Evolutionary conservation across 2,329 filamentous ascomycete genomes (phyloP).

Genomic region (Chalaropsis ovoidea): DNA sequence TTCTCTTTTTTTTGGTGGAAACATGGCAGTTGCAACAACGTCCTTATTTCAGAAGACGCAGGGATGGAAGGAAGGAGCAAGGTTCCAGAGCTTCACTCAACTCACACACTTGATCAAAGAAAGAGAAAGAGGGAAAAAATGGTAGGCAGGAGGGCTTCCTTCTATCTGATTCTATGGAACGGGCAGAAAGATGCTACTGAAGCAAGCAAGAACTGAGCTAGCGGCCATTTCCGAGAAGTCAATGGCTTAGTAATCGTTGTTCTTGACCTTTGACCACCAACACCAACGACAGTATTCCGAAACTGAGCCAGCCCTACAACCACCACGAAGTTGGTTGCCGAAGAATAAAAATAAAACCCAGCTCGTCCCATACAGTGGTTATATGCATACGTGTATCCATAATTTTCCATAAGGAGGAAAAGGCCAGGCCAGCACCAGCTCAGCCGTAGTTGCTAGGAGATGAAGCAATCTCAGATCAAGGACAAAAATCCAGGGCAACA

Average conservation of each 20-base stretch:
- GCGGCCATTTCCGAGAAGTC: neutral
- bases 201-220: neutral
- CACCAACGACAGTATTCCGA: too few relatives aligned
- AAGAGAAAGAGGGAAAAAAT: neutral
- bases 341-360: too few relatives aligned
- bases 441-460: neutral
- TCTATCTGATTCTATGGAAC: neutral
- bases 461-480: conserved; percentile 2
- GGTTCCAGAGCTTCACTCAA: neutral
- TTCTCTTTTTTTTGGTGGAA: neutral
- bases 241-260: neutral
- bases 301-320: too few relatives aligned
- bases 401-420: neutral
- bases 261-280: too few relatives aligned
- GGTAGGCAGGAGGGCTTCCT: neutral
- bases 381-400: too few relatives aligned
- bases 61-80: conserved; percentile 1
- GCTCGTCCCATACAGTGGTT: neutral
- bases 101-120: neutral
- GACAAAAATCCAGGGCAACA: neutral
- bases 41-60: neutral
- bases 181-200: neutral
- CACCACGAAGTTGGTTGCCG: too few relatives aligned
- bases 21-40: neutral
- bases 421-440: neutral